Percentiles rank a stretch among this genome's conserved stretches.
Conservation (phyloP, 1,139 yeast genomes). For the Geotrichum candidum region DNA sequence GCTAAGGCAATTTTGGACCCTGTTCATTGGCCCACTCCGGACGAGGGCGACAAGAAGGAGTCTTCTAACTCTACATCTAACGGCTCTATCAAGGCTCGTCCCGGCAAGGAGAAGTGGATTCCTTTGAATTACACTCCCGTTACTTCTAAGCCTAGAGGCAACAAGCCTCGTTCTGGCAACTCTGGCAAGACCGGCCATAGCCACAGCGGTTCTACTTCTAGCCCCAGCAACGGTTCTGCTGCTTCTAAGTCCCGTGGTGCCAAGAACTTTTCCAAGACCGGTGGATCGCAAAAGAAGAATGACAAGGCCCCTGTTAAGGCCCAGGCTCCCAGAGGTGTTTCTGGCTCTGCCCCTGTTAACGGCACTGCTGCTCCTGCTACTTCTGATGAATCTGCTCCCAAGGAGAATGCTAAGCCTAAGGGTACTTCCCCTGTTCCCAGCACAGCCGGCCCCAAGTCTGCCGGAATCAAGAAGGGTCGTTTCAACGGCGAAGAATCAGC, state of each 20-base stretch:
- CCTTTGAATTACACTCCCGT: constrained; percentile 15
- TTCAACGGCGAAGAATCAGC: constrained; percentile 4
- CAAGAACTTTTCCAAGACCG: constrained; percentile 55
- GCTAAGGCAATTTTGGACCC: constrained; percentile 14
- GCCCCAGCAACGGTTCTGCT: neutral
- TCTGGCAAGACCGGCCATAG: neutral
- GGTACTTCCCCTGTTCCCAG: constrained; percentile 5
- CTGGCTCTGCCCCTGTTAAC: constrained; percentile 12
- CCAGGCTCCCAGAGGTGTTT: neutral
- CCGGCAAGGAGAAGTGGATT: constrained; percentile 14
- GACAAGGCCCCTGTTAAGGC: constrained; percentile 2
- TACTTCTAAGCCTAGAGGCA: constrained; percentile 7
- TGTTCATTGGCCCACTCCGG: constrained; percentile 20
- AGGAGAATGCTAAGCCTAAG: neutral
- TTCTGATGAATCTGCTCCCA: constrained; percentile 6
- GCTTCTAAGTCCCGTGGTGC: constrained; percentile 13
- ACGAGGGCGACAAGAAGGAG: constrained; percentile 12
- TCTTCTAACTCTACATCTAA: neutral
- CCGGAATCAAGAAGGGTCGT: constrained; percentile 13
- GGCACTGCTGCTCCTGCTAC: constrained; percentile 8
- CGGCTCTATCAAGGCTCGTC: constrained; percentile 1
- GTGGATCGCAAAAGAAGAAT: constrained; percentile 29
- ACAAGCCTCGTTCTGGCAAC: constrained; percentile 14
- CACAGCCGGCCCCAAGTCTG: constrained; percentile 1
- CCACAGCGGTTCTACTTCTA: neutral